Base-by-base conservation (phyloP, 1,284 basidiomycete species). In the Ustilago loliicola region DNA sequence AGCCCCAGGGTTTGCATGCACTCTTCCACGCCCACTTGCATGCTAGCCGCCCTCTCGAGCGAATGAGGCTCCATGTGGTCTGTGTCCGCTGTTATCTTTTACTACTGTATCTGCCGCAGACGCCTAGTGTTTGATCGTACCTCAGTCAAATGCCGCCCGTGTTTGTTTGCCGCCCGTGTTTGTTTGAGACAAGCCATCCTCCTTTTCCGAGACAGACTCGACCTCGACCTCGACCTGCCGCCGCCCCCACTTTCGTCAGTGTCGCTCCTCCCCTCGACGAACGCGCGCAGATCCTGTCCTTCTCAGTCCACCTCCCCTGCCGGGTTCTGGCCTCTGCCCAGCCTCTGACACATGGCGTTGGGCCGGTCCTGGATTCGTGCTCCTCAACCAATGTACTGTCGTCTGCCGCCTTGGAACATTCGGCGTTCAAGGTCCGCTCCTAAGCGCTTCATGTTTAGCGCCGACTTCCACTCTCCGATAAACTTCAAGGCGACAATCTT, bases 241-340 rank as follows among this genome's bases (percentile, higher is more conserved):
- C 60, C 21, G 40, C 60, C 60, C 58, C 58, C 59, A 62, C 54
- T 59, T 68, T 45, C 54, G 38, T 68, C 21, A 62, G 40, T 40
- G 66, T 50, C 40, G 52, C 45, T 55, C 21, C 25, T 29, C 21
- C 45, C n/a, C 21, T 21, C n/a, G 45, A 47, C 45, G 5, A 15
- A 23, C 45, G 4, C 8, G 3, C 2, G 25, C 27, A 13, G 9
- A 27, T 8, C n/a, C 27, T 15, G 23, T 8, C 27, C 47, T 50
- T 50, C 23, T 23, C 47, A 25, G 23, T 23, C n/a, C 5, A 1
- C 25, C 4, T 50, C 21, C 23, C 45, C 38, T 40, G 5, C 13
- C 17, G 38, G 42, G 19, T 1, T 45, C n/a, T 45, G 7, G 19
- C 42, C 42, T 21, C n/a, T 8, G 36, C 36, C 36, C 36, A 11